Base-by-base conservation (phyloP, 441 rosid species). In the Gossypium gossypioides region DNA sequence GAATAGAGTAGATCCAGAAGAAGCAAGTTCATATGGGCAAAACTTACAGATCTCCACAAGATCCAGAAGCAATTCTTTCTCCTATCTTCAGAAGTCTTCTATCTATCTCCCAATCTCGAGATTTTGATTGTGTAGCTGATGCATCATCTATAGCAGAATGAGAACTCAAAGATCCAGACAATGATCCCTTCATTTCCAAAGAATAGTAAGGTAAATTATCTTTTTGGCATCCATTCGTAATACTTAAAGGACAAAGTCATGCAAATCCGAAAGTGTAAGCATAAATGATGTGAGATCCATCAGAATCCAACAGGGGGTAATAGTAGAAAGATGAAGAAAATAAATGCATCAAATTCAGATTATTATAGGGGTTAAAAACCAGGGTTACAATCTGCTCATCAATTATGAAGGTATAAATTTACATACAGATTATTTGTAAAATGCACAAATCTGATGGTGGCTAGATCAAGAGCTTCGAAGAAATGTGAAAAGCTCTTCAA, bases 41-140 rank as follows among this genome's bases (percentile, higher is more conserved):
- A 76, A 78, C 91, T 86, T 71, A 90, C 96, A 90, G 65, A 75
- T 90, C 93, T 71, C 93, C 96, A 82, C 88, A 86, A 61, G 90
- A 87, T 52, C 93, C 93, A 80, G 86, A 84, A 22, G 84, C 90
- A 79, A 90, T 86, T 83, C 79, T 84, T 74, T 86, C 91, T 77
- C 88, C 91, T 46, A 80, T 81, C 79, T 84, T 86, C 75, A 90
- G 75, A 66, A 88, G 73, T 77, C 81, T 77, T 72, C 84, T 79
- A 71, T 90, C 89, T 61, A 90, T 81, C 79, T 90, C 96, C 85
- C 85, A 79, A 54, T 81, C 86, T 69, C 79, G 82, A 72, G 80
- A 62, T 71, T 76, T 79, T 69, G 65, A 72, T 51, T 32, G 78
- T 29, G 79, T 66, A 37, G 78, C 72, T 74, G 72, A 34, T 69